Evolutionary conservation across 441 rosid genomes (phyloP), one percentile per base, ranked within the genome.

Genomic region (Erodium trifolium): DNA sequence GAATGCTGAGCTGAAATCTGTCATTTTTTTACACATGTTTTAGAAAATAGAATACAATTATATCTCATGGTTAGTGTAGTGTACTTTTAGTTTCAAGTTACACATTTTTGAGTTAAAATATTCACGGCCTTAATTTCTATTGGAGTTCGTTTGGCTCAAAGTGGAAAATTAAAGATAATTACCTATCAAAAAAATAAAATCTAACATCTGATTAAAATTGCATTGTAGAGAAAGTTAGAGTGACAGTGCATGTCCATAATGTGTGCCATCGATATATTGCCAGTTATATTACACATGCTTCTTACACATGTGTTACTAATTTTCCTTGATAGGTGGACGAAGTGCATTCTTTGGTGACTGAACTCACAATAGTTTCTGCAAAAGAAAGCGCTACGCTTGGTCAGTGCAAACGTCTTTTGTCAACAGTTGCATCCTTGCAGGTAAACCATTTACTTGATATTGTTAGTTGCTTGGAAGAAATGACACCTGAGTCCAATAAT

Each of bases 391-490:
- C 81, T 57, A 66, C 82, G 77, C 89, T 92, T 68, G 80, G 80
- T 76, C 90, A 88, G 60, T 81, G 89, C 78, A 81, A 78, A 74
- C 83, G 81, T 70, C 79, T 85, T 62, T 79, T 90, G 78, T 83
- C 91, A 67, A 70, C 79, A 5, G 76, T 81, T 19, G 79, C 89
- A 39, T 89, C 98, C 51, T 72, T 82, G 83, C 91, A 88, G 92
- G 98, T 92, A 78, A 73, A 16, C 49, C 11, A 8, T 9, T 43
- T 8, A 43, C 49, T 49, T 49, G 57, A 49, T 49, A 9, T 43
- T 43, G 49, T 13, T 49, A 7, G 57, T 49, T 49, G 57, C 14
- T 14, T 49, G 14, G 57, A 13, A 49, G 57, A 43, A 49, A 49
- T n/a, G 57, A 2, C 57, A 49, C 2, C 57, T 49, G 17, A 0